Conservation (phyloP, 179 eudicot species). For the Beta corolliflora region DNA sequence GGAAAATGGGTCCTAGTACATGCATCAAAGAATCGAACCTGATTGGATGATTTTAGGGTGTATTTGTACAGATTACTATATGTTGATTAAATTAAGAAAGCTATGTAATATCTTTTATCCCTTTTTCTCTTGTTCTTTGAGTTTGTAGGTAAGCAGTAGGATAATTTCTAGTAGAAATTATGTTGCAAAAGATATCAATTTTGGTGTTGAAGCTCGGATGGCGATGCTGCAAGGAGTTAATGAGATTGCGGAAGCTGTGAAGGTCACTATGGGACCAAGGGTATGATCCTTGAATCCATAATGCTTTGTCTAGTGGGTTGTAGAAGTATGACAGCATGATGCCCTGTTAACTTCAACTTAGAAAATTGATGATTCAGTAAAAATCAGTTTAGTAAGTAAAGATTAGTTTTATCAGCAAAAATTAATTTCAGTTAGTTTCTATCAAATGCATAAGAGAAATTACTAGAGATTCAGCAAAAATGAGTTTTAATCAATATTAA, state of each 20-base stretch:
- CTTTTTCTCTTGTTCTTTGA: constrained; percentile 8
- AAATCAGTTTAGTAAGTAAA: too few species aligned
- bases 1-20: not conserved
- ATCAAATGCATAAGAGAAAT: too few species aligned
- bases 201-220: constrained; percentile 73
- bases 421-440: too few species aligned
- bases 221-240: constrained; percentile 92
- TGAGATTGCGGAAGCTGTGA: constrained; percentile 97
- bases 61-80: not conserved
- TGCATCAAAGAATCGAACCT: not conserved
- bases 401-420: too few species aligned
- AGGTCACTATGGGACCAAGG: constrained; percentile 99
- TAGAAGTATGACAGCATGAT: not conserved
- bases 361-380: too few species aligned
- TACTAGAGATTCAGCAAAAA: too few species aligned
- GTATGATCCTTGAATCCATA: constrained; percentile 36
- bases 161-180: constrained; percentile 58
- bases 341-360: too few species aligned
- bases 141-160: constrained; percentile 54
- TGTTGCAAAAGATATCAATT: constrained; percentile 87
- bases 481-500: too few species aligned
- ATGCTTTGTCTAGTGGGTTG: not conserved
- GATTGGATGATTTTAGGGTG: not conserved
- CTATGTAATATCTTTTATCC: not conserved
- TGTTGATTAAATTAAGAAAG: constrained; percentile 15